Evolutionary conservation across 805 yeast species (phyloP).

Genomic region (Metschnikowia lunata): DNA sequence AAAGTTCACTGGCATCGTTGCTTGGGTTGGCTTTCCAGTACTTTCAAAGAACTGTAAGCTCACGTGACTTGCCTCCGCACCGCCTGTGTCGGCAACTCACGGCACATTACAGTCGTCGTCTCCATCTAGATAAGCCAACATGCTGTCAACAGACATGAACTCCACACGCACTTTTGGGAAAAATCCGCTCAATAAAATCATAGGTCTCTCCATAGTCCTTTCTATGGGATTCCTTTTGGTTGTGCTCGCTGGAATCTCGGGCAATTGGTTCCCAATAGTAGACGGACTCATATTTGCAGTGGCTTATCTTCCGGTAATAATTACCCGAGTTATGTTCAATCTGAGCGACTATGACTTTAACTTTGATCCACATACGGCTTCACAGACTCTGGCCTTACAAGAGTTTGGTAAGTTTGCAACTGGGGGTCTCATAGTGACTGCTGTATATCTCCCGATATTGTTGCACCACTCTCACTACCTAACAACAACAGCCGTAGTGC

Average conservation of each 20-base stretch:
- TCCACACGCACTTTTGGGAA: conserved; percentile 13
- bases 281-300: conserved; percentile 45
- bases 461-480: conserved; percentile 73
- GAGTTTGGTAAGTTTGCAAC: conserved; percentile 80
- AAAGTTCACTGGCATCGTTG: too few species aligned
- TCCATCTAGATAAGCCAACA: background rate
- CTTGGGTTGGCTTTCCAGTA: background rate
- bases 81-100: background rate
- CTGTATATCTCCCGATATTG: conserved; percentile 66
- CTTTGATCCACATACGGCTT: conserved; percentile 30
- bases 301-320: conserved; percentile 37
- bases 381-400: conserved; percentile 35
- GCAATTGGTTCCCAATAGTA: conserved; percentile 86
- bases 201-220: conserved; percentile 68
- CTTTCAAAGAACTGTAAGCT: background rate
- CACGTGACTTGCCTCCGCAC: background rate
- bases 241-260: conserved; percentile 79
- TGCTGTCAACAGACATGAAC: conserved; percentile 10
- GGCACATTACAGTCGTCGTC: too few species aligned
- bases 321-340: conserved; percentile 28
- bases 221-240: conserved; percentile 89
- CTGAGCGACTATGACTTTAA: conserved; percentile 41
- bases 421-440: conserved; percentile 72
- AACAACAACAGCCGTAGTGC: conserved; percentile 61
- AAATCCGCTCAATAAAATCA: conserved; percentile 72